Evolutionary conservation across 225 moss, liverwort and hornwort species (phyloP), one percentile per base, ranked within the genome.

Genomic region (Pseudoscleropodium purum): DNA sequence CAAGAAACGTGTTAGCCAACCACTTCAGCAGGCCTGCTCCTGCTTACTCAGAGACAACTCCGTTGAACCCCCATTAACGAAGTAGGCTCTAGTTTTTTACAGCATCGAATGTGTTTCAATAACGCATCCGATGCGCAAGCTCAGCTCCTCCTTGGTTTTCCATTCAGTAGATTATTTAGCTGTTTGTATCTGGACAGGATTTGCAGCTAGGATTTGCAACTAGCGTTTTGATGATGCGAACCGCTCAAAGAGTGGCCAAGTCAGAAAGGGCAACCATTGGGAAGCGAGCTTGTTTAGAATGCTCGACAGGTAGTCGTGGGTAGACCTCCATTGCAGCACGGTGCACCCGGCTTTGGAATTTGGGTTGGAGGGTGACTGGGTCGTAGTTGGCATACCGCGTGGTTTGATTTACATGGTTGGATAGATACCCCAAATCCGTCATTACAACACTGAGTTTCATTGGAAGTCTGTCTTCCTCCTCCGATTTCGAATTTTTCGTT

Each of bases 11-110:
- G 39, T 86, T 92, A 43, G 88, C 91, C 39, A 94, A 90, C 78
- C 92, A 91, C 88, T 94, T 94, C 90, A 94, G 94, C 88, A 88
- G 94, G 56, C 94, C 94, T 84, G 74, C 91, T 34, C 93, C 90
- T 59, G 88, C 94, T 2, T 94, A 90, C 39, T 88, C 92, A 23
- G 92, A 94, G 79, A 86, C 88, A 8, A 92, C 94, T 26, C 92
- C 94, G 56, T 84, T 94, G 79, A 94, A 94, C 63, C 91, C 92
- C 51, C 94, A 91, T 60, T 92, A 84, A 91, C 80, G 82, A 62
- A 52, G 64, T 33, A 82, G 5, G 82, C 63, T 45, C 23, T 47
- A 45, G 52, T 54, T 60, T 86, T 31, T 13, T 24, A 36, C 18
- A 69, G 75, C 59, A 66, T 60, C 5, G 20, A 19, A 11, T 64